Conservation (phyloP, 257 asterid species). For the Solanum commersonii region DNA sequence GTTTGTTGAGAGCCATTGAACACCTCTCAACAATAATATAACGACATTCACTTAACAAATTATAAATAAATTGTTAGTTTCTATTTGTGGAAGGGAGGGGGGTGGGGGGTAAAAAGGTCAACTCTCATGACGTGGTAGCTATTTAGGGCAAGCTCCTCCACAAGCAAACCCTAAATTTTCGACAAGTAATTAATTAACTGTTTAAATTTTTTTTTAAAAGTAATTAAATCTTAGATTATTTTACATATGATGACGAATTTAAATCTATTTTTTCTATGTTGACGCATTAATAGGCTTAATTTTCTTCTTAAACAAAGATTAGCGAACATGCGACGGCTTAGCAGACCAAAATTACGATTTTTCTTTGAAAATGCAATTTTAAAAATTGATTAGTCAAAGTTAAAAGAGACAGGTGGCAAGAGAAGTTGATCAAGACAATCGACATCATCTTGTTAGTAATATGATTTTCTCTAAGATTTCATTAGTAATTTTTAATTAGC, state of each 20-base stretch:
- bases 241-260: conserved; percentile 9
- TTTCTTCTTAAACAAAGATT: background rate
- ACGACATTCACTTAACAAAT: conserved; percentile 3
- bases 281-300: background rate
- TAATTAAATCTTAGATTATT: conserved; percentile 11
- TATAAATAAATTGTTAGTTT: background rate
- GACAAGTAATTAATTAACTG: conserved; percentile 36
- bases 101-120: conserved; percentile 6
- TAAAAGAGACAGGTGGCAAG: conserved; percentile 11
- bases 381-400: background rate
- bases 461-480: background rate
- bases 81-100: background rate
- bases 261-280: background rate
- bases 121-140: conserved; percentile 35
- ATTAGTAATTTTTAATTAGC: background rate
- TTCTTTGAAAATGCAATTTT: background rate
- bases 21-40: conserved; percentile 38
- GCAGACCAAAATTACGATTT: background rate
- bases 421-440: background rate
- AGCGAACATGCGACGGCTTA: background rate
- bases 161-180: conserved; percentile 7
- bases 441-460: background rate
- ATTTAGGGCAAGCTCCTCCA: conserved; percentile 23
- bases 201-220: background rate
- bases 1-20: conserved; percentile 41